Evolutionary conservation across 2,329 filamentous ascomycete species (phyloP).

Genomic region (Exophiala lecanii-corni): DNA sequence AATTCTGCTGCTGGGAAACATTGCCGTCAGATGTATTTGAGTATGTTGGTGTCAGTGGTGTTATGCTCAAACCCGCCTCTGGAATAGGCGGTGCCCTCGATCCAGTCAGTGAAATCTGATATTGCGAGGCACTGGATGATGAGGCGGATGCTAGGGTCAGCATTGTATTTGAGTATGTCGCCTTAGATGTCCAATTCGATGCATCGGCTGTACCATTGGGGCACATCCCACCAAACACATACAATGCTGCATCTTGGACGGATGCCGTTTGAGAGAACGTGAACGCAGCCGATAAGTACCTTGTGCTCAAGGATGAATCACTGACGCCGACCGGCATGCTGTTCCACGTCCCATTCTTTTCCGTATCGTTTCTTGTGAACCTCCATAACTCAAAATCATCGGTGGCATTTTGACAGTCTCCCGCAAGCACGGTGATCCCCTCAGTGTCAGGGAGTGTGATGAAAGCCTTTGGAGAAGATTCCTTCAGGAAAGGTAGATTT

Average conservation of each 20-base stretch:
- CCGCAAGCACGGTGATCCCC: constrained; percentile 67
- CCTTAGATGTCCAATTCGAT: constrained; percentile 59
- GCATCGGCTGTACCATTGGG: constrained; percentile 38
- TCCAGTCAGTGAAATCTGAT: constrained; percentile 42
- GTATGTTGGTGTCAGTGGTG: constrained; percentile 64
- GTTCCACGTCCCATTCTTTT: constrained; percentile 53
- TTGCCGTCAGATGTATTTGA: constrained; percentile 60
- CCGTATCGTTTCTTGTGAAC: constrained; percentile 48
- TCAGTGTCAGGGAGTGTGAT: constrained; percentile 60
- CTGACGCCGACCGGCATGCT: constrained; percentile 37
- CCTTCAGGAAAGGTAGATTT: constrained; percentile 59
- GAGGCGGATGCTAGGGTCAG: constrained; percentile 55
- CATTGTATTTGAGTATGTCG: constrained; percentile 78
- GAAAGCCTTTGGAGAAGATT: constrained; percentile 53
- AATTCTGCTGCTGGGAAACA: constrained; percentile 69
- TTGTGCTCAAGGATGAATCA: constrained; percentile 42
- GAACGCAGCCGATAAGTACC: constrained; percentile 57
- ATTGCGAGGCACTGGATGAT: constrained; percentile 16
- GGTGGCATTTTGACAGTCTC: constrained; percentile 59
- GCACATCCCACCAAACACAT: constrained; percentile 90
- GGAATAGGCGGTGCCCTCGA: constrained; percentile 64
- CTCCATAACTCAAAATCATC: constrained; percentile 61
- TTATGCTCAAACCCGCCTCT: constrained; percentile 83
- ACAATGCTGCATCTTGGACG: constrained; percentile 53
- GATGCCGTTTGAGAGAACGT: constrained; percentile 62